Percentiles rank a stretch among this genome's conserved stretches.
These are phyloP conservation scores for Entrophospora sp. DNA, from an alignment of 192 early-diverging fungal species.

Conservation along the genomic window DNA sequence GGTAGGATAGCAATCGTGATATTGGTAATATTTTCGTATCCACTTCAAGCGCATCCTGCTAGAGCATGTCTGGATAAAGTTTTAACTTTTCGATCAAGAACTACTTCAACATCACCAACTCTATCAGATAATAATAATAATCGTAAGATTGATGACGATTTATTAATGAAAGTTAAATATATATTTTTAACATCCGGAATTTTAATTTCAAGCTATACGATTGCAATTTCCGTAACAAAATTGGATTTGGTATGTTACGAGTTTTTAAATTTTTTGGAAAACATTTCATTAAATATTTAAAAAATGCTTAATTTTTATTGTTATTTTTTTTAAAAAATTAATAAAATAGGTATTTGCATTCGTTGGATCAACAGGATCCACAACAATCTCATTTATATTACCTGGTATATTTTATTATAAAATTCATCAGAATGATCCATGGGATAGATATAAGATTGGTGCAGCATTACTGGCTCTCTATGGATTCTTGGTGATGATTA, in stretches of 20 bases:
- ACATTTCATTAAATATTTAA: no score
- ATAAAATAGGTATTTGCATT: conserved; percentile 61
- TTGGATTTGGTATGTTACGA: conserved; percentile 64
- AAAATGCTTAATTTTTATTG: no score
- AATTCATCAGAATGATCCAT: conserved; percentile 52
- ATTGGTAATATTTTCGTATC: conserved; percentile 84
- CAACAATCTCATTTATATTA: conserved; percentile 92
- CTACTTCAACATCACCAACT: conserved; percentile 17
- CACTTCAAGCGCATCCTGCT: conserved; percentile 88
- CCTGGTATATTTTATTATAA: conserved; percentile 92
- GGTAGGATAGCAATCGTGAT: conserved; percentile 85
- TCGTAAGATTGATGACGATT: no score
- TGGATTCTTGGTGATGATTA: conserved; percentile 72
- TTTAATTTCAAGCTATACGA: conserved; percentile 57
- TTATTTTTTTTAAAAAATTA: not conserved
- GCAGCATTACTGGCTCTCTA: conserved; percentile 54
- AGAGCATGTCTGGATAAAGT: conserved; percentile 87
- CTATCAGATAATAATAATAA: no score
- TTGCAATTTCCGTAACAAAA: conserved; percentile 69
- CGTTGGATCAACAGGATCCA: conserved; percentile 96
- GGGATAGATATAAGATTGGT: conserved; percentile 55
- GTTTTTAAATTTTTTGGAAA: no score
- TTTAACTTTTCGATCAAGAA: conserved; percentile 24
- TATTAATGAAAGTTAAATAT: conserved; percentile 44
- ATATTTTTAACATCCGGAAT: conserved; percentile 60